phyloP scores from a whole-genome alignment of 2,329 filamentous ascomycete species.

The Venturia oleaginea region DNA sequence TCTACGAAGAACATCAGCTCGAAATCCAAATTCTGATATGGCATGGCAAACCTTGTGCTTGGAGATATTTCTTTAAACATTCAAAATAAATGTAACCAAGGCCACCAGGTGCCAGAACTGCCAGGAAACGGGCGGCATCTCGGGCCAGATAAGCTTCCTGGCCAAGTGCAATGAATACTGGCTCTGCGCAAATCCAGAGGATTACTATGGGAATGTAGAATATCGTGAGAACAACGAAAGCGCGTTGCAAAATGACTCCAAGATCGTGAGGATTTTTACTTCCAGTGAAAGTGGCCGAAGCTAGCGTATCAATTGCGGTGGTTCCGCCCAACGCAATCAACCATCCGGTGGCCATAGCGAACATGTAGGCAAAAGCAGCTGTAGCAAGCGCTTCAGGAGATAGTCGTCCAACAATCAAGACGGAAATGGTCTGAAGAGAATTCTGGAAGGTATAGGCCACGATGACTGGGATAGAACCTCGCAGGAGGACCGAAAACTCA shows the following conservation, averaged over 20 bases:
- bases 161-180: conserved; percentile 63
- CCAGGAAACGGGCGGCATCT: conserved; percentile 65
- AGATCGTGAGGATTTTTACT: conserved; percentile 70
- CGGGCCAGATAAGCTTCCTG: conserved; percentile 70
- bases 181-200: conserved; percentile 67
- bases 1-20: conserved; percentile 27
- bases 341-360: conserved; percentile 83
- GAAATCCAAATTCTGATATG: background rate
- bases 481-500: conserved; percentile 61
- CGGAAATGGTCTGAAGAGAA: conserved; percentile 72
- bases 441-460: conserved; percentile 80
- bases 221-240: conserved; percentile 59
- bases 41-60: conserved; percentile 41
- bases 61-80: conserved; percentile 56
- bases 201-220: conserved; percentile 67
- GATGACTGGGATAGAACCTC: conserved; percentile 67
- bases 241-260: conserved; percentile 68
- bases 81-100: conserved; percentile 86
- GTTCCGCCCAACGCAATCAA: conserved; percentile 77
- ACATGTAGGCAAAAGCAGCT: conserved; percentile 87
- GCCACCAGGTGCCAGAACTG: conserved; percentile 67
- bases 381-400: conserved; percentile 73
- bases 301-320: conserved; percentile 77
- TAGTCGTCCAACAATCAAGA: conserved; percentile 70
- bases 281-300: conserved; percentile 73